Base-by-base conservation (phyloP, 2,329 filamentous ascomycete species). In the Esteya vermicola region DNA sequence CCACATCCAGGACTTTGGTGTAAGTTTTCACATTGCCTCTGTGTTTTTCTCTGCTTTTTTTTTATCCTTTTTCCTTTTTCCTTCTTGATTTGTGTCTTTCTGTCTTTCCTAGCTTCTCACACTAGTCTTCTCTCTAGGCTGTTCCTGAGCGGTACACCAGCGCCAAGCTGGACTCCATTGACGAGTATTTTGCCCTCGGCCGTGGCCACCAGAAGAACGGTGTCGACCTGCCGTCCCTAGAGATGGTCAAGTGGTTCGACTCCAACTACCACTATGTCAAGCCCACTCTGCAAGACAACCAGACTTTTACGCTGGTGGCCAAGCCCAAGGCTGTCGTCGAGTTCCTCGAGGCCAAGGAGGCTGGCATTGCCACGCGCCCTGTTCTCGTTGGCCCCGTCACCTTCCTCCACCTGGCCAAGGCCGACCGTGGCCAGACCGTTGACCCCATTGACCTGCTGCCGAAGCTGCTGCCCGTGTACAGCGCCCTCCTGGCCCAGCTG, bases 211-310 rank as follows among this genome's bases (percentile, higher is more conserved):
- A 98, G 70, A 93, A 85, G 78, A 77, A 79, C 58, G 77, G 84
- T 63, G 74, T 96, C 54, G 91, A 98, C 65, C 91, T 96, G 51
- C 85, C 89, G 54, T 76, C 74, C 58, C 71, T 94, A 66, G 91
- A 98, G 76, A 98, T 98, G 91, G 91, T 98, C 57, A 98, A 98
- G 76, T 98, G 91, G 91, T 98, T 98, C 62, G 91, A 98, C 75
- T 94, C 86, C 51, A 98, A 98, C 82, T 98, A 98, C 81, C 91
- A 96, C 77, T 98, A 98, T 66, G 91, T 96, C 70, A 96, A 96
- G 80, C 91, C 91, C 50, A 95, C 91, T 48, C 78, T 98, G 52
- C 86, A 95, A 68, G 81, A 95, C 70, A 82, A 84, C 75, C 91
- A 98, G 77, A 80, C 75, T 58, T 98, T 98, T 80, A 88, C 81